Evolutionary conservation across 2,329 filamentous ascomycete genomes (phyloP).

Genomic region (Phaeoacremonium minimum): DNA sequence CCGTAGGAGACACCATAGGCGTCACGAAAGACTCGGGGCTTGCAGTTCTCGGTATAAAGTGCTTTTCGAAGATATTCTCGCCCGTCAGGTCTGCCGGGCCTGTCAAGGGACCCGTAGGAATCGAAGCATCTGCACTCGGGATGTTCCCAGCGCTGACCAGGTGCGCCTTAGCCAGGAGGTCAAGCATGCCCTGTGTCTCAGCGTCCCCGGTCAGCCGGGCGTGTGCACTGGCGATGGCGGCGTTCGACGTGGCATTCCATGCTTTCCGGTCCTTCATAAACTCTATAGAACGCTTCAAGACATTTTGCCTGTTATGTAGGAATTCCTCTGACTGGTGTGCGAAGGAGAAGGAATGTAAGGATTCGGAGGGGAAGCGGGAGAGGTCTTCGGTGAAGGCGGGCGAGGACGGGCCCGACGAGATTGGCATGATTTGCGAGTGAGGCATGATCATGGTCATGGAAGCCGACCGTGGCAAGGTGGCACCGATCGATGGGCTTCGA

Average conservation of each 20-base stretch:
- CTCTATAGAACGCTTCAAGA: conserved; percentile 88
- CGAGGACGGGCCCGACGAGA: conserved; percentile 62
- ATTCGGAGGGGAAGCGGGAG: conserved; percentile 88
- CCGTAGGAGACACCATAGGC: conserved; percentile 26
- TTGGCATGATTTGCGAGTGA: conserved; percentile 48
- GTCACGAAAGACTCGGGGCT: conserved; percentile 43
- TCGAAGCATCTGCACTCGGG: conserved; percentile 38
- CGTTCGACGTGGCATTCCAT: conserved; percentile 67
- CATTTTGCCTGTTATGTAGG: conserved; percentile 86
- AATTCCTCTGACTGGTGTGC: conserved; percentile 92
- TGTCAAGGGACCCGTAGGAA: conserved; percentile 62
- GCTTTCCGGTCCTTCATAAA: conserved; percentile 93
- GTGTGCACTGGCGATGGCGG: conserved; percentile 77
- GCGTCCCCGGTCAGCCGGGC: conserved; percentile 77
- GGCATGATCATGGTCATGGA: conserved; percentile 67
- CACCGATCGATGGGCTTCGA: conserved; percentile 51
- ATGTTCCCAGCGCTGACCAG: conserved; percentile 67
- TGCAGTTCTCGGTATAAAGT: conserved; percentile 58
- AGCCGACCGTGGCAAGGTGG: conserved; percentile 58
- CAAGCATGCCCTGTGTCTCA: conserved; percentile 87
- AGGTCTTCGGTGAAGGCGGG: conserved; percentile 84
- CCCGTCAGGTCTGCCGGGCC: conserved; percentile 71
- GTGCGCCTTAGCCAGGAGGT: conserved; percentile 77
- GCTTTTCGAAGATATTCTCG: conserved; percentile 80
- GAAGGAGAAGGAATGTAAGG: conserved; percentile 96